Conservation (phyloP, 352 stramenopile genomes). For the Elongisporangium anandrum region DNA sequence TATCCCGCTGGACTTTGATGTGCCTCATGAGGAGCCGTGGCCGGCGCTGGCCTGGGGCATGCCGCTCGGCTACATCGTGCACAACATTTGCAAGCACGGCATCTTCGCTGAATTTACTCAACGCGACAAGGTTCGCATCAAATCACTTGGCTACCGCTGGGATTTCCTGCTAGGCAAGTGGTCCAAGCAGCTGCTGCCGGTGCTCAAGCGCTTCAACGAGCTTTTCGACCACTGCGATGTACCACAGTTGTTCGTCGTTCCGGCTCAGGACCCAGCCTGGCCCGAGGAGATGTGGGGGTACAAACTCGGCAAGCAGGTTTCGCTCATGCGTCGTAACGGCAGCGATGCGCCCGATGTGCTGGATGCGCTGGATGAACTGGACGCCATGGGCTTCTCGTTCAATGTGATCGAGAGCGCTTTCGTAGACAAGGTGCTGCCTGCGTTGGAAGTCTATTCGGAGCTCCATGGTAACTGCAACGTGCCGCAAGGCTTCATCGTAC, state of each 20-base stretch:
- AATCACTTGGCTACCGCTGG: slow-evolving; percentile 53
- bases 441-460: slow-evolving; percentile 80
- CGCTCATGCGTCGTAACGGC: slow-evolving; percentile 46
- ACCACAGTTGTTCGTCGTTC: slow-evolving; percentile 87
- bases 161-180: slow-evolving; percentile 56
- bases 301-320: slow-evolving; percentile 79
- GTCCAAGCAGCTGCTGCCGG: slow-evolving; percentile 46
- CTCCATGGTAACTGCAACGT: slow-evolving; percentile 87
- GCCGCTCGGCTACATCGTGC: slow-evolving; percentile 53
- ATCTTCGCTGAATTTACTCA: slow-evolving; percentile 44
- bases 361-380: slow-evolving; percentile 50
- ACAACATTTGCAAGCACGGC: slow-evolving; percentile 29
- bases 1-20: slow-evolving; percentile 47
- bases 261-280: slow-evolving; percentile 66
- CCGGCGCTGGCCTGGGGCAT: slow-evolving; percentile 27
- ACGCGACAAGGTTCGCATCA: slow-evolving; percentile 28
- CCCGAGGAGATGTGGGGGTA: slow-evolving; percentile 76
- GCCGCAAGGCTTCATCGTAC: slow-evolving; percentile 88
- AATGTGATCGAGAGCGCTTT: slow-evolving; percentile 61
- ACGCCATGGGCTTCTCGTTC: slow-evolving; percentile 67
- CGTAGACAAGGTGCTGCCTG: slow-evolving; percentile 51
- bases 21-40: slow-evolving; percentile 49
- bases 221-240: slow-evolving; percentile 87
- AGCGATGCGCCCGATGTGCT: slow-evolving; percentile 29
- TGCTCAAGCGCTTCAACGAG: slow-evolving; percentile 70